phyloP scores from a whole-genome alignment of 768 basidiomycete species.

The Pholiota molesta region DNA sequence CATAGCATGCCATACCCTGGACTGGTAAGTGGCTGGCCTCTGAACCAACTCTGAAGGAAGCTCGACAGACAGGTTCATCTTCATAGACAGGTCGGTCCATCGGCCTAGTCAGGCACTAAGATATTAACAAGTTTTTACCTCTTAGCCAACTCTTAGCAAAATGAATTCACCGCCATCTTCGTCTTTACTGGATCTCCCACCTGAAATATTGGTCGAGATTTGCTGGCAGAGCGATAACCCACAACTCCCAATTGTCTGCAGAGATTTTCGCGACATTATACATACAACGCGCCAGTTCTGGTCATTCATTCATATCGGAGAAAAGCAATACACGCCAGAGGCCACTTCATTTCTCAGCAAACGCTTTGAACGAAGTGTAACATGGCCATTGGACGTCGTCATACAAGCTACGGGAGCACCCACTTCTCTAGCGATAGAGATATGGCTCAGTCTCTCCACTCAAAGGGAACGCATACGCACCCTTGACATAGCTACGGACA shows the following conservation, averaged over 20 bases:
- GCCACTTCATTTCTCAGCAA: background rate
- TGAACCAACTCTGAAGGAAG: too few relatives aligned
- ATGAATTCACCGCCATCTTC: background rate
- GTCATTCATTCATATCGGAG: background rate
- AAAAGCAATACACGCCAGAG: background rate
- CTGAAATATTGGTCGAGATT: background rate
- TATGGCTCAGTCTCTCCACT: background rate
- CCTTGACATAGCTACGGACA: background rate
- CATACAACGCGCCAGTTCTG: slow-evolving; percentile 2
- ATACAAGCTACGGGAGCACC: background rate
- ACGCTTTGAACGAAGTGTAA: slow-evolving; percentile 1
- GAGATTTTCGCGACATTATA: background rate
- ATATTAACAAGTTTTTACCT: too few relatives aligned
- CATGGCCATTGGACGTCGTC: background rate
- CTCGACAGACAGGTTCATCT: too few relatives aligned
- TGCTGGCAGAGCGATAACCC: background rate
- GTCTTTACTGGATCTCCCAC: background rate
- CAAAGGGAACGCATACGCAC: slow-evolving; percentile 1
- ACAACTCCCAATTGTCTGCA: background rate
- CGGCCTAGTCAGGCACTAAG: too few relatives aligned
- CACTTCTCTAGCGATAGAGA: background rate
- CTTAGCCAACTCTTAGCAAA: too few relatives aligned
- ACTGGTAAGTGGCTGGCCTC: too few relatives aligned
- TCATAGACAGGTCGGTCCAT: too few relatives aligned
- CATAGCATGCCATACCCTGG: too few relatives aligned